Percentiles rank a stretch among this genome's conserved stretches.
Conservation (phyloP, 2,329 filamentous ascomycete genomes). For the Aspergillus calidoustus region DNA sequence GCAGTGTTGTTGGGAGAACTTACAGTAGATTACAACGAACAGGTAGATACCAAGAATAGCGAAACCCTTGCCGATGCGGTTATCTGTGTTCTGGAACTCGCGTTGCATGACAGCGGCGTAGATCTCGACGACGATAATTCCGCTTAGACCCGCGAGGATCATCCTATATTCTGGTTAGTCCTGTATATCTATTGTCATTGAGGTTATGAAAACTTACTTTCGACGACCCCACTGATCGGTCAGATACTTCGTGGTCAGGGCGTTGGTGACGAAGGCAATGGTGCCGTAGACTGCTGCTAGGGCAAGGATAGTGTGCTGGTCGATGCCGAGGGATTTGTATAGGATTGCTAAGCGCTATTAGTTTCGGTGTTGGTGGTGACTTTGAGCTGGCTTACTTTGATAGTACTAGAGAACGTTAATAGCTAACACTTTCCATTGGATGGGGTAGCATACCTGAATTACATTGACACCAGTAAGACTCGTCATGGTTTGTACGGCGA, state of each 20-base stretch:
- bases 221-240: slow-evolving; percentile 64
- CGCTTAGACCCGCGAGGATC: slow-evolving; percentile 58
- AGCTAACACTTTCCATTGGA: too few relatives aligned
- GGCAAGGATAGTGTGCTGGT: slow-evolving; percentile 55
- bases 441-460: slow-evolving; percentile 48
- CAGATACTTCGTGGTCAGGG: slow-evolving; percentile 57
- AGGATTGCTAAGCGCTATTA: slow-evolving; percentile 54
- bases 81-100: slow-evolving; percentile 60
- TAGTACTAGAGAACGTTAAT: slow-evolving; percentile 31
- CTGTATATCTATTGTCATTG: background rate
- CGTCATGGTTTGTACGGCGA: slow-evolving; percentile 63
- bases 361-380: slow-evolving; percentile 23
- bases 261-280: slow-evolving; percentile 56
- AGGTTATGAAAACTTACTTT: slow-evolving; percentile 43
- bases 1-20: slow-evolving; percentile 24
- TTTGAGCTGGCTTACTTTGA: slow-evolving; percentile 32
- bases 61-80: slow-evolving; percentile 62
- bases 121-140: slow-evolving; percentile 61
- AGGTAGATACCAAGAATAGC: slow-evolving; percentile 64
- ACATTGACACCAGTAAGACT: slow-evolving; percentile 62
- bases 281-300: slow-evolving; percentile 61
- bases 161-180: slow-evolving; percentile 45
- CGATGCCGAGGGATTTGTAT: slow-evolving; percentile 60
- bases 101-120: slow-evolving; percentile 65
- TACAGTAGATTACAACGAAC: slow-evolving; percentile 61